phyloP scores from a whole-genome alignment of 2,329 filamentous ascomycete genomes.

The Ceratocystis albifundus region DNA sequence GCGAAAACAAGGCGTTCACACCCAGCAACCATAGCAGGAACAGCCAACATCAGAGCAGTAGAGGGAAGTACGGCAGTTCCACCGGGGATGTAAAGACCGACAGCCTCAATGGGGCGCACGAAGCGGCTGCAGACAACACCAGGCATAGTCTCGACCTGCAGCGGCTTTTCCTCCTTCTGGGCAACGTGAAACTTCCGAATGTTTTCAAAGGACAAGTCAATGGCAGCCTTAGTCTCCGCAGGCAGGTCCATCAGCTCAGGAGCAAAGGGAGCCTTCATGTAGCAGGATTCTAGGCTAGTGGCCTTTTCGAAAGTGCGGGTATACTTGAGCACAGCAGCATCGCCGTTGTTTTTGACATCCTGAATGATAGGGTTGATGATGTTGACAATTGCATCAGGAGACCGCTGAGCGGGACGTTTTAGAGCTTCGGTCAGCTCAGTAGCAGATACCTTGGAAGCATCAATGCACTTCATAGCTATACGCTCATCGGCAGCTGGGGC shows the following conservation, averaged over 20 bases:
- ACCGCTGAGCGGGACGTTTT: constrained; percentile 83
- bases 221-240: constrained; percentile 77
- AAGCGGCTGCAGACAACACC: constrained; percentile 92
- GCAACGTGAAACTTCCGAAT: constrained; percentile 89
- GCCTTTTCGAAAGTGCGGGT: constrained; percentile 98
- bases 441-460: constrained; percentile 52
- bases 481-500: constrained; percentile 37
- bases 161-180: constrained; percentile 69
- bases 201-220: constrained; percentile 87
- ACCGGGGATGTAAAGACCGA: constrained; percentile 92
- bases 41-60: constrained; percentile 94
- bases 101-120: constrained; percentile 79
- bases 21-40: constrained; percentile 93
- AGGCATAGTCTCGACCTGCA: constrained; percentile 93
- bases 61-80: constrained; percentile 95
- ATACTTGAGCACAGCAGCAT: constrained; percentile 79
- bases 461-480: constrained; percentile 74
- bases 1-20: constrained; percentile 92
- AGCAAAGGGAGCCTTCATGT: constrained; percentile 82
- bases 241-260: constrained; percentile 73
- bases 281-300: constrained; percentile 76
- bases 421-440: constrained; percentile 61
- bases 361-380: constrained; percentile 88
- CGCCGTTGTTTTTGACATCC: constrained; percentile 70
- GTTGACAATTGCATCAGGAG: constrained; percentile 83